Evolutionary conservation across 805 yeast species (phyloP), one percentile per base, ranked within the genome.

Genomic region (Candida pini): DNA sequence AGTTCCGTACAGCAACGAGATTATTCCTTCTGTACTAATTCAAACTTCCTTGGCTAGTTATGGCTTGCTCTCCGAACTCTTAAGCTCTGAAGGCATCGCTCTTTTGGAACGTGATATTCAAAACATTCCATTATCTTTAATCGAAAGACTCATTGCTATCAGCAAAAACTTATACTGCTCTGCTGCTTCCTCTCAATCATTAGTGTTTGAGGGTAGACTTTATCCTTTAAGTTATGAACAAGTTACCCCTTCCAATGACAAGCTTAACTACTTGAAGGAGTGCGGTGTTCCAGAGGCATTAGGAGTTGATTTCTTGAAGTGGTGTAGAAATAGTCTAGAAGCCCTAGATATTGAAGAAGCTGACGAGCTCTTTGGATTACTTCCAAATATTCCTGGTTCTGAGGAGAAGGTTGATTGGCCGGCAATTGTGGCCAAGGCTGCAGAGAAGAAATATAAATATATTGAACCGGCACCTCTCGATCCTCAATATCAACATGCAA

Each of bases 71-170:
- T 43, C 49, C 6, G 51, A 54, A 5, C 39, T 68, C 2, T 48
- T 72, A 13, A 57, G 51, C 9, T 26, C 50, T 4, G 55, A 50
- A 9, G 43, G 53, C 16, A 34, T 44, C 5, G 39, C 50, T 12
- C 38, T 51, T 13, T 37, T 54, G 14, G 44, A 40, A 7, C 35
- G 34, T 13, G 39, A 36, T 9, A 44, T 43, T 14, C 38, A 44
- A 12, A 62, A 56, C 19, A 47, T 67, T 22, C 68, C 73, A 0
- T 31, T 51, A 9, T 41, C 44, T 1, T 58, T 76, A 4, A 58
- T 73, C 30, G 71, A 70, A 18, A 71, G 69, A 38, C 34, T 76
- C 2, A 54, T 76, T 13, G 53, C 61, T 3, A 59, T 78, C 27
- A 51, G 72, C 20, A 66, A 64, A 31, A 61, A 66, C 31, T 58